Evolutionary conservation across 1,284 basidiomycete genomes (phyloP), one percentile per base, ranked within the genome.

Genomic region (Puccinia horiana): DNA sequence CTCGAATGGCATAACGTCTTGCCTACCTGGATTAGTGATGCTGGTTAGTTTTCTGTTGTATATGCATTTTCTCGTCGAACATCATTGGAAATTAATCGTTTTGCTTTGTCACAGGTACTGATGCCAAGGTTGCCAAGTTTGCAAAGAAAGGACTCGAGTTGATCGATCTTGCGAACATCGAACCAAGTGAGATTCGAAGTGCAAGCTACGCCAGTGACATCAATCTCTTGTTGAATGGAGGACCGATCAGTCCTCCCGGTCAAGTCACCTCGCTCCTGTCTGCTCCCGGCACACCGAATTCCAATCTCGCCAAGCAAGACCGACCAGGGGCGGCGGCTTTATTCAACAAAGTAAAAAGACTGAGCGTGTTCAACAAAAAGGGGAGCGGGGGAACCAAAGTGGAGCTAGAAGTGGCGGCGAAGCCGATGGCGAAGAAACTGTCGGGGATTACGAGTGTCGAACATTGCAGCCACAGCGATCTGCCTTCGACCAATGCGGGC

Each of bases 61-160:
- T n/a, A 23, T 20, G 37, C 14, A 11, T 16, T 14, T 74, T 69
- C 70, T 58, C 54, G 23, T 32, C 16, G 9, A 37, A 29, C n/a
- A 73, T 29, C 29, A 44, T 32, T 65, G 35, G n/a, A 26, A 32
- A 52, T 40, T 70, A 40, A 20, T 49, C n/a, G 58, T 29, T 67
- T 61, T 3, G 11, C 29, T 26, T 47, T 16, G 29, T 86, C 87
- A 78, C 8, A 49, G 95, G 95, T 2, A 99, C 96, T 0, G 96
- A 98, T 84, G 93, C 93, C 42, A 94, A 94, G 87, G 92, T 99
- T 16, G 95, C 96, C 23, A 94, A 93, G 86, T 97, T 97, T 86
- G 89, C 90, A 83, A 94, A 92, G 85, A 91, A 93, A 20, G 92
- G 93, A 0, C 88, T 88, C 44, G 88, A 88, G 26, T 83, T 88